These are phyloP conservation scores for Ilex aquifolium DNA, from an alignment of 257 asterid genomes.

Conservation along the genomic window DNA sequence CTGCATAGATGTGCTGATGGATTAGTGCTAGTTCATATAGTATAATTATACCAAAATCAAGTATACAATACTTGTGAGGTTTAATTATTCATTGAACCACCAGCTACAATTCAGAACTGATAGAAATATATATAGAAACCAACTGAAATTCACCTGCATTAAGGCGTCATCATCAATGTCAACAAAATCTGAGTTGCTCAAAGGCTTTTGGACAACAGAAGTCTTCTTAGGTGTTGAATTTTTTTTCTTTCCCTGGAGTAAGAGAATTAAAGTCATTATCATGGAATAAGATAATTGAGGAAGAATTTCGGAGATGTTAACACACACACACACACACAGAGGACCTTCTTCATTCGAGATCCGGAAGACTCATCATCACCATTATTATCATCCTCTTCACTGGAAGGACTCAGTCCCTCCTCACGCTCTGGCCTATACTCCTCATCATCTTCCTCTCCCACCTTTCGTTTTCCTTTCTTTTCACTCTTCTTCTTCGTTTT, in stretches of 20 bases:
- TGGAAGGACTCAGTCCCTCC: constrained; percentile 38
- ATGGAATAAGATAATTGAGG: not conserved
- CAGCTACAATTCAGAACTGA: constrained; percentile 7
- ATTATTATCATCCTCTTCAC: constrained; percentile 38
- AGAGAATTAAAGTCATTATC: constrained; percentile 13
- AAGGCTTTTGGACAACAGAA: constrained; percentile 22
- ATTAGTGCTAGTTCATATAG: not conserved
- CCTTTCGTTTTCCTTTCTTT: constrained; percentile 52
- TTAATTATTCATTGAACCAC: not conserved
- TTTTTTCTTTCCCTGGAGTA: constrained; percentile 45
- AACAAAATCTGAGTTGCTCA: constrained; percentile 41
- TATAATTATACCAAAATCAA: not conserved
- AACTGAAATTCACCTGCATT: constrained; percentile 44
- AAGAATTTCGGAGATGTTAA: not conserved
- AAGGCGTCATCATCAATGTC: constrained; percentile 65
- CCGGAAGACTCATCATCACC: constrained; percentile 35
- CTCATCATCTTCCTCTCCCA: constrained; percentile 72
- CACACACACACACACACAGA: not conserved
- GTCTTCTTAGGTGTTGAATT: constrained; percentile 40
- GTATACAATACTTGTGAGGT: not conserved
- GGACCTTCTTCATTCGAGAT: constrained; percentile 49
- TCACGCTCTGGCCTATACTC: constrained; percentile 55
- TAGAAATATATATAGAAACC: constrained; percentile 1
- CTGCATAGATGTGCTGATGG: constrained; percentile 28
- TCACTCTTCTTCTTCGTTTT: constrained; percentile 32